Base-by-base conservation (phyloP, 345 rosid species). In the Melaleuca quinquenervia region DNA sequence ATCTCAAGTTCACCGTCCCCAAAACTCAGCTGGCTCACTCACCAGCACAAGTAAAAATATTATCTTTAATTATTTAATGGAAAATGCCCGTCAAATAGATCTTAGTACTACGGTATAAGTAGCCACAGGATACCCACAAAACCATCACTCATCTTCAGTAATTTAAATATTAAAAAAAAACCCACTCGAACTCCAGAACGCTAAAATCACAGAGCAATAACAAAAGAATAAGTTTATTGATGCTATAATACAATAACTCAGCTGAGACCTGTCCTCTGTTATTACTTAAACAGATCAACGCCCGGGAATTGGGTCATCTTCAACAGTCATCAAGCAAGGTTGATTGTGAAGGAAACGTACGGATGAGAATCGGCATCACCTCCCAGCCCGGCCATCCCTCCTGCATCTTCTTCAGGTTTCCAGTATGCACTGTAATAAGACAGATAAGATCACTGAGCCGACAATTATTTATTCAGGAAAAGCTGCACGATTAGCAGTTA, bases 261-360 rank as follows among this genome's bases (percentile, higher is more conserved):
- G 41, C 84, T n/a, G 55, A 88, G 56, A 82, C 82, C 86, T 60
- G 86, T 74, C 86, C 62, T 82, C 88, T 89, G 87, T 89, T 91
- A 88, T 90, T 89, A 89, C 90, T 84, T 78, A 88, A 86, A 41
- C 83, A 48, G 22, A 80, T 50, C 54, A 76, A 52, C 58, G 26
- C 41, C 52, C 18, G 29, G 62, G 48, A 84, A 84, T 86, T 21
- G 8, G 54, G 53, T 36, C 36, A 12, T 48, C 54, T 86, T 20
- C 36, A 10, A 51, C 78, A 51, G 85, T 70, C 41, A 87, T 96
- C 90, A 97, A 50, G 88, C 91, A 87, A 97, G 91, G 91, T 94
- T 97, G 93, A 98, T 95, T 8, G 99, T 95, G 96, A 96, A 94
- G 85, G 97, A 96, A 85, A 96, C 98, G 20, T 98, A 98, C 1